These are phyloP conservation scores for Claviceps arundinis DNA, from an alignment of 2,329 filamentous ascomycete genomes.

Conservation along the genomic window DNA sequence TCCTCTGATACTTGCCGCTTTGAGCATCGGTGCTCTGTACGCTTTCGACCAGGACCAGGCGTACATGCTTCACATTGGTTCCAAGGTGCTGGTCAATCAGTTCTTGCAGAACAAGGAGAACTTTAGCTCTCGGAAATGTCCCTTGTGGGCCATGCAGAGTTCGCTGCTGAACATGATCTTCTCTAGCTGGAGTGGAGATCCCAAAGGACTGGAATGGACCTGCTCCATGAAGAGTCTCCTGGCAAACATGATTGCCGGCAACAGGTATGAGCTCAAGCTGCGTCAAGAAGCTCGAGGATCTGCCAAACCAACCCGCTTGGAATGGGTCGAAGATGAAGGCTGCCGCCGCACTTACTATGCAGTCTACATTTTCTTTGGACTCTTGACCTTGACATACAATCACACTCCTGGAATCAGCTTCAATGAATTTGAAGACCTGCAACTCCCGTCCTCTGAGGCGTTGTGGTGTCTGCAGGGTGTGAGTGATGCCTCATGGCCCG, in stretches of 20 bases:
- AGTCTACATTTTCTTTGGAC: slow-evolving; percentile 96
- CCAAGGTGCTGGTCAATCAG: slow-evolving; percentile 92
- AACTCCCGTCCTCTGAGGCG: slow-evolving; percentile 84
- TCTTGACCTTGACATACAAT: slow-evolving; percentile 91
- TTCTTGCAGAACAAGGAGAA: slow-evolving; percentile 97
- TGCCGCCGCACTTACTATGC: slow-evolving; percentile 95
- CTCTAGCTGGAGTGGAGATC: slow-evolving; percentile 96
- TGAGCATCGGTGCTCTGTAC: slow-evolving; percentile 92
- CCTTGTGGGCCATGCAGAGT: slow-evolving; percentile 96
- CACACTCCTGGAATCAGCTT: slow-evolving; percentile 96
- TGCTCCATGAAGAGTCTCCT: slow-evolving; percentile 97
- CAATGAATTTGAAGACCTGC: slow-evolving; percentile 90
- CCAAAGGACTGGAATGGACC: slow-evolving; percentile 95
- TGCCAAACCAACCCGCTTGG: slow-evolving; percentile 60
- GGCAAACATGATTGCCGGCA: slow-evolving; percentile 97
- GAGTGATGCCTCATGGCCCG: slow-evolving; percentile 75
- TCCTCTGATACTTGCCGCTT: slow-evolving; percentile 71
- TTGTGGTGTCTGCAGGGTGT: slow-evolving; percentile 77
- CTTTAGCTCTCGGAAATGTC: slow-evolving; percentile 95
- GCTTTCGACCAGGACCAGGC: slow-evolving; percentile 96
- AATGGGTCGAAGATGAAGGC: slow-evolving; percentile 96
- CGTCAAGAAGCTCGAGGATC: slow-evolving; percentile 77
- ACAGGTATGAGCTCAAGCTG: slow-evolving; percentile 89
- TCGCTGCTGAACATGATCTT: slow-evolving; percentile 98
- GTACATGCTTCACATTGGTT: slow-evolving; percentile 93